Evolutionary conservation across 2,329 filamentous ascomycete genomes (phyloP).

Genomic region (Diaporthe velutina): DNA sequence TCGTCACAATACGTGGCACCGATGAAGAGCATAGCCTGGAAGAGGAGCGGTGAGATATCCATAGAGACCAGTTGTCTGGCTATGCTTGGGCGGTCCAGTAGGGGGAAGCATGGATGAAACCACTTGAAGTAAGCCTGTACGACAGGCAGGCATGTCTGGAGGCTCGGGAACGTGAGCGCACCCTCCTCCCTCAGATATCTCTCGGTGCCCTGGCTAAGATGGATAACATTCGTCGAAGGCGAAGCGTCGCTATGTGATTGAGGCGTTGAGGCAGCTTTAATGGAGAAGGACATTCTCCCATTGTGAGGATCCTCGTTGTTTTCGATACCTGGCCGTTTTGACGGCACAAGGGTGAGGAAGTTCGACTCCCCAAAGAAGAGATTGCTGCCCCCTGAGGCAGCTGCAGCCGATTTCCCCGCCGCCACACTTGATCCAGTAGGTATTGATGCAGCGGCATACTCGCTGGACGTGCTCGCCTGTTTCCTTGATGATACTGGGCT

Average conservation of each 20-base stretch:
- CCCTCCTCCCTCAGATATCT: slow-evolving; percentile 43
- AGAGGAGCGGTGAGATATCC: slow-evolving; percentile 36
- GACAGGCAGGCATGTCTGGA: slow-evolving; percentile 41
- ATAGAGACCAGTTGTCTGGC: slow-evolving; percentile 28
- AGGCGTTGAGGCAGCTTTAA: slow-evolving; percentile 33
- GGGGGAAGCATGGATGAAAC: slow-evolving; percentile 38
- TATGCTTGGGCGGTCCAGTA: slow-evolving; percentile 34
- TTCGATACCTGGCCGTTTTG: slow-evolving; percentile 5
- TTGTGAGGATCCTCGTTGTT: slow-evolving; percentile 29
- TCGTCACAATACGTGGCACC: slow-evolving; percentile 38
- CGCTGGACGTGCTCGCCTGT: slow-evolving; percentile 5
- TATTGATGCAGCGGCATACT: neutral
- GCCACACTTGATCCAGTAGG: neutral
- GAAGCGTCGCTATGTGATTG: slow-evolving; percentile 32
- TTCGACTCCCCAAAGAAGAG: slow-evolving; percentile 56
- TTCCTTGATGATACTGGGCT: neutral
- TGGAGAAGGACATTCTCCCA: slow-evolving; percentile 40
- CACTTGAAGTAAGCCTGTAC: slow-evolving; percentile 43
- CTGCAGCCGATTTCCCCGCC: slow-evolving; percentile 31
- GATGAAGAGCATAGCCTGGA: slow-evolving; percentile 39
- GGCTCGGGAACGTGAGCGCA: slow-evolving; percentile 41
- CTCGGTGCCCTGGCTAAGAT: slow-evolving; percentile 41
- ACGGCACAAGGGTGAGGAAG: slow-evolving; percentile 51
- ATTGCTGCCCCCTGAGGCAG: slow-evolving; percentile 44
- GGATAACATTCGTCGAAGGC: slow-evolving; percentile 33